Evolutionary conservation across 1,284 basidiomycete species (phyloP).

Genomic region (Puccinia triticina): DNA sequence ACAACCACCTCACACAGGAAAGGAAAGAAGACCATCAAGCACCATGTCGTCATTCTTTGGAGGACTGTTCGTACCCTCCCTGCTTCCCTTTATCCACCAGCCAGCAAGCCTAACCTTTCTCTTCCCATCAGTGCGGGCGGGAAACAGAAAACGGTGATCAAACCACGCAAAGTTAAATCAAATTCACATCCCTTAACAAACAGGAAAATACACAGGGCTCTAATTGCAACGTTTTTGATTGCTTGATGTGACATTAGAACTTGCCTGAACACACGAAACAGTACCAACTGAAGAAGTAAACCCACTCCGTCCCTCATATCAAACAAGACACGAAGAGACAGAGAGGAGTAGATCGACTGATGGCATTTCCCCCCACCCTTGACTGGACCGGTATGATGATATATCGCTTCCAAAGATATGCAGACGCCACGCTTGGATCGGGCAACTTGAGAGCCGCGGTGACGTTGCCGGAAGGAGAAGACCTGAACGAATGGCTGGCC

Average conservation of each 20-base stretch:
- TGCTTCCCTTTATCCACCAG: not conserved
- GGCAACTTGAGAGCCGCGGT: constrained; percentile 89
- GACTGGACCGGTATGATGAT: not conserved
- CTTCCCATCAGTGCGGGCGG: constrained; percentile 8
- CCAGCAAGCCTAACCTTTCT: not conserved
- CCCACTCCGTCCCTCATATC: not conserved
- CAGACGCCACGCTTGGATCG: constrained; percentile 64
- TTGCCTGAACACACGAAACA: constrained; percentile 47
- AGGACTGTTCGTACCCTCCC: constrained; percentile 19
- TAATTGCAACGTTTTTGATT: not conserved
- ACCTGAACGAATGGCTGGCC: constrained; percentile 92
- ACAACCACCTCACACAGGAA: no score
- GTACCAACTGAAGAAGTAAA: constrained; percentile 49
- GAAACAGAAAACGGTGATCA: constrained; percentile 49
- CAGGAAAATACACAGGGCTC: not conserved
- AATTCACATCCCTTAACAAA: not conserved
- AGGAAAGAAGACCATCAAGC: not conserved
- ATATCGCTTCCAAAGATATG: constrained; percentile 34
- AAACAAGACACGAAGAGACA: not conserved
- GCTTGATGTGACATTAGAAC: constrained; percentile 13
- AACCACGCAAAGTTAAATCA: constrained; percentile 41
- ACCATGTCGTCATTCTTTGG: constrained; percentile 48
- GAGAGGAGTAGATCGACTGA: not conserved
- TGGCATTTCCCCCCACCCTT: not conserved
- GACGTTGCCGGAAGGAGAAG: constrained; percentile 88